phyloP scores from a whole-genome alignment of 192 early-diverging fungal genomes.

The Entomortierella parvispora region DNA sequence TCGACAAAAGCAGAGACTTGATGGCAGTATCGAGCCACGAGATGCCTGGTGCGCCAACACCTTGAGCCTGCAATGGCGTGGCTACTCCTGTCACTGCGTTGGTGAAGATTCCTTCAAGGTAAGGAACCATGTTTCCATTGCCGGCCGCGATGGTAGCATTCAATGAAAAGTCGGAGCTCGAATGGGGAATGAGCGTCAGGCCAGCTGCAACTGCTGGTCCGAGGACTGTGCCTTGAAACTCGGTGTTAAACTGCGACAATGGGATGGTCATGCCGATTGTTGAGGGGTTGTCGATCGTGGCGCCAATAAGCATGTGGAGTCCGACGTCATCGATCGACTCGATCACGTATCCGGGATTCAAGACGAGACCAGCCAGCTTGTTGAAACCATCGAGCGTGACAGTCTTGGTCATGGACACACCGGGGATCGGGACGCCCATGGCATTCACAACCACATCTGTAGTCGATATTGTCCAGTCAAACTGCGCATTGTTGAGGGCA shows the following conservation, averaged over 20 bases:
- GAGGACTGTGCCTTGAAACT: background rate
- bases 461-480: constrained; percentile 56
- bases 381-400: constrained; percentile 56
- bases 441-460: constrained; percentile 49
- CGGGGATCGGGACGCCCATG: constrained; percentile 56
- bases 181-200: constrained; percentile 6
- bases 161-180: constrained; percentile 13
- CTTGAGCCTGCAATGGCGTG: constrained; percentile 10
- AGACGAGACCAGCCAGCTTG: constrained; percentile 29
- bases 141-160: constrained; percentile 16
- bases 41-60: constrained; percentile 25
- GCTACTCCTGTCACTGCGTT: constrained; percentile 14
- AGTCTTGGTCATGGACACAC: constrained; percentile 52
- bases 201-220: constrained; percentile 1
- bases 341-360: constrained; percentile 18
- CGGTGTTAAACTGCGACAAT: constrained; percentile 17
- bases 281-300: constrained; percentile 27
- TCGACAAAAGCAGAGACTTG: constrained; percentile 6
- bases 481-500: constrained; percentile 51
- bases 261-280: constrained; percentile 36
- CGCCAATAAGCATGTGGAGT: constrained; percentile 29
- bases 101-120: constrained; percentile 17
- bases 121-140: background rate
- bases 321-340: constrained; percentile 10
- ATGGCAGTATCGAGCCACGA: constrained; percentile 45